Evolutionary conservation across 2,329 filamentous ascomycete genomes (phyloP), one percentile per base, ranked within the genome.

Genomic region (Emmonsia crescens): DNA sequence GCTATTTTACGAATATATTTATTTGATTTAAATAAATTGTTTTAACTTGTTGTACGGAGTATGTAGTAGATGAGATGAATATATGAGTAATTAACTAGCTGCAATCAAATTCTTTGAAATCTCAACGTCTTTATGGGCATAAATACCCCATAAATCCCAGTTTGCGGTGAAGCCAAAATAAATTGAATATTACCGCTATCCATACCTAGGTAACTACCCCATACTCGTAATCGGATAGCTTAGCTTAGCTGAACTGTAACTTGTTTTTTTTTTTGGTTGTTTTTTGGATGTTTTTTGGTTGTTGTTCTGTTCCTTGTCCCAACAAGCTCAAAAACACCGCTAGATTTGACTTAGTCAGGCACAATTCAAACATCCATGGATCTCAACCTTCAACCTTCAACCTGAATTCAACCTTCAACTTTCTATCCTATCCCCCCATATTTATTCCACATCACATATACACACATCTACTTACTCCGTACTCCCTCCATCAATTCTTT

Each of bases 401-500:
- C 10, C 14, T 42, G n/a, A n/a, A n/a, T 42, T 42, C 12, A 2
- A 19, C 16, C 38, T 42, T 42, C 14, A 2, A n/a, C 19, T 19
- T 44, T n/a, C 8, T 44, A 6, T 44, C 19, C 21, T 40, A 5
- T 24, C 31, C 42, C 31, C n/a, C n/a, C n/a, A n/a, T n/a, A n/a
- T n/a, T n/a, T n/a, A n/a, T n/a, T n/a, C n/a, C n/a, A n/a, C n/a
- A n/a, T n/a, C n/a, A n/a, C n/a, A n/a, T n/a, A n/a, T n/a, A n/a
- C n/a, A n/a, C n/a, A n/a, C n/a, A n/a, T n/a, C n/a, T n/a, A n/a
- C n/a, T 24, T 57, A 48, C 51, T n/a, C 54, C 36, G 31, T 46
- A 56, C 36, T n/a, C 33, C 21, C n/a, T 54, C 42, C 31, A 19
- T n/a, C 19, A 9, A 3, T 62, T 66, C 64, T 61, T 61, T 62